Conservation (phyloP, 108 stramenopile species). For the Fragilaria crotonensis region DNA sequence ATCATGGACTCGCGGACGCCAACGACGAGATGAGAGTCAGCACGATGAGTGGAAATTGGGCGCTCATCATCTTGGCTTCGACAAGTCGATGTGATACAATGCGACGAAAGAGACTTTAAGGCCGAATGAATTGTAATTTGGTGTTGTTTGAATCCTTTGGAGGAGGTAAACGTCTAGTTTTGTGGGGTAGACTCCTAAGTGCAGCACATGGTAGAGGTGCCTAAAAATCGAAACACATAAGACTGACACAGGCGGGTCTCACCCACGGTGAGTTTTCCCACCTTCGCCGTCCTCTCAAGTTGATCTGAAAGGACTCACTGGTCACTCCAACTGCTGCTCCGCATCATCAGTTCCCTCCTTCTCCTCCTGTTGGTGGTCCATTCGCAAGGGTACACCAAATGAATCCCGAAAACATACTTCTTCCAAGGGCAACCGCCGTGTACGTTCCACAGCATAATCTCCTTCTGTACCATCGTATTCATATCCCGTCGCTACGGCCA, state of each 20-base stretch:
- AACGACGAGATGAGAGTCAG: background rate
- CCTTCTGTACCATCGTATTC: constrained; percentile 39
- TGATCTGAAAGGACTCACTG: too few species aligned
- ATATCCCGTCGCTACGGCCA: constrained; percentile 66
- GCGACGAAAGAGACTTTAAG: too few species aligned
- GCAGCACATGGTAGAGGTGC: background rate
- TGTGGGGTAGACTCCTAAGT: background rate
- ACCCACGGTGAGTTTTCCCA: too few species aligned
- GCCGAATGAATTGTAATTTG: too few species aligned
- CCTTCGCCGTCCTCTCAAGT: too few species aligned
- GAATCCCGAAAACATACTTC: constrained; percentile 72
- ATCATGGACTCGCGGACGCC: too few species aligned
- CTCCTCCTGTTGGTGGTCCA: too few species aligned
- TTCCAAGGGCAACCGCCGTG: constrained; percentile 49
- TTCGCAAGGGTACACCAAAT: constrained; percentile 58
- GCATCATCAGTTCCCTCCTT: too few species aligned
- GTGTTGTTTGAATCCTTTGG: background rate
- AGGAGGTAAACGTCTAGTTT: background rate
- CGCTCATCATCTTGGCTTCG: background rate
- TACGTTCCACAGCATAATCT: constrained; percentile 5
- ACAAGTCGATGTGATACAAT: too few species aligned
- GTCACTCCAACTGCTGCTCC: too few species aligned
- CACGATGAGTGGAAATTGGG: background rate
- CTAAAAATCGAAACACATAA: too few species aligned
- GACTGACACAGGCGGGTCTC: too few species aligned